These are phyloP conservation scores for Penicillium sp. DNA, from an alignment of 2,329 filamentous ascomycete species.

Conservation along the genomic window DNA sequence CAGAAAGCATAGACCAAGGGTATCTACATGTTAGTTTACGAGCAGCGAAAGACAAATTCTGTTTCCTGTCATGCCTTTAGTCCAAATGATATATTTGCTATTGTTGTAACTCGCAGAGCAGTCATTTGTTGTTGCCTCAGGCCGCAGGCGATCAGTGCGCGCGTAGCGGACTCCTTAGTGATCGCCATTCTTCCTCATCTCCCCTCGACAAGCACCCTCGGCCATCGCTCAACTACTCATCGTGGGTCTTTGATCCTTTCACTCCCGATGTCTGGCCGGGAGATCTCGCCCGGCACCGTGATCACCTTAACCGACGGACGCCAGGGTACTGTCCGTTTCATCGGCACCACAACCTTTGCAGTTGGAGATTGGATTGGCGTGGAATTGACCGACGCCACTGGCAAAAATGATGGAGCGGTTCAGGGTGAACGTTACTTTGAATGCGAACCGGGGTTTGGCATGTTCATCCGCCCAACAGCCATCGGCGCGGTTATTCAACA, in stretches of 20 bases:
- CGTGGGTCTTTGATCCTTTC: conserved; percentile 9
- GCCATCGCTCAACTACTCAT: conserved; percentile 11
- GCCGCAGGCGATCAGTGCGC: conserved; percentile 11
- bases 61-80: background rate
- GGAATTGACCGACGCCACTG: conserved; percentile 73
- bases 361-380: conserved; percentile 83
- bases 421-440: conserved; percentile 85
- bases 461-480: conserved; percentile 77
- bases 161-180: conserved; percentile 16
- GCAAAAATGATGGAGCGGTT: conserved; percentile 93
- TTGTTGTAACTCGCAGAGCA: background rate
- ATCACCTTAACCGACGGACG: conserved; percentile 76
- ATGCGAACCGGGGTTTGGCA: conserved; percentile 65
- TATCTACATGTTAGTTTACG: background rate
- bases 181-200: conserved; percentile 3
- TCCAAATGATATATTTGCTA: background rate
- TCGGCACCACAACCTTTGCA: conserved; percentile 75
- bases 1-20: background rate
- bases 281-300: conserved; percentile 58
- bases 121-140: conserved; percentile 17
- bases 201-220: conserved; percentile 2
- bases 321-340: conserved; percentile 71
- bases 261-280: conserved; percentile 22
- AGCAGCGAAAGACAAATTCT: background rate
- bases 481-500: conserved; percentile 52